Conservation (phyloP, 225 moss, liverwort and hornwort species). For the Climacium dendroides region DNA sequence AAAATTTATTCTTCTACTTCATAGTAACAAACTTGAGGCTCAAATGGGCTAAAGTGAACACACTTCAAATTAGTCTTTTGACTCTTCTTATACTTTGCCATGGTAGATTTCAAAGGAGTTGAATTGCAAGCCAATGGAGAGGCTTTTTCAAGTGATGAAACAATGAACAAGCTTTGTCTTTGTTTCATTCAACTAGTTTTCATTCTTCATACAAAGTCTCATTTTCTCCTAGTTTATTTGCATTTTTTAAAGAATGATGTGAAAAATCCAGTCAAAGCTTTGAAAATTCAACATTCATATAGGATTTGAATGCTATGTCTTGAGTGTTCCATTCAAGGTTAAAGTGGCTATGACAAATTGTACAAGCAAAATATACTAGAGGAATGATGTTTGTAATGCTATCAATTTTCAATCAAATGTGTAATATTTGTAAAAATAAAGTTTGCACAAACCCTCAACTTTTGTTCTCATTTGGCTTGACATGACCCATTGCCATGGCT, state of each 20-base stretch:
- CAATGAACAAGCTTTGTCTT: not conserved
- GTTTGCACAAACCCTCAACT: no score
- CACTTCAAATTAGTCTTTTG: accelerated
- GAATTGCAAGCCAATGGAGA: not conserved
- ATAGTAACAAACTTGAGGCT: not conserved
- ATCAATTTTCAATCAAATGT: not conserved
- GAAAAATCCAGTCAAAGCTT: not conserved
- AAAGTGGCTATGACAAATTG: not conserved
- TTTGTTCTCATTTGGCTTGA: not conserved
- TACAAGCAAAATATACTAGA: no score
- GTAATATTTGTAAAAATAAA: not conserved
- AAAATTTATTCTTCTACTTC: no score
- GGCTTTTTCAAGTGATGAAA: not conserved
- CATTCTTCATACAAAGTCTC: accelerated
- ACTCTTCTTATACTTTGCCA: not conserved
- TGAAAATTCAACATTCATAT: not conserved
- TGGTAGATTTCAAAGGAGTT: not conserved
- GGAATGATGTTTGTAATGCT: not conserved
- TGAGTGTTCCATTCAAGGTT: not conserved
- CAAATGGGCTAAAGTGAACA: not conserved
- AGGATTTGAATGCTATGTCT: not conserved
- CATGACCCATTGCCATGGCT: accelerated
- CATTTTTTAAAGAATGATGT: not conserved
- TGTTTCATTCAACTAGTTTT: not conserved
- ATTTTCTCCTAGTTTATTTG: not conserved